Conservation (phyloP, 768 basidiomycete genomes). For the Obba rivulosa region DNA sequence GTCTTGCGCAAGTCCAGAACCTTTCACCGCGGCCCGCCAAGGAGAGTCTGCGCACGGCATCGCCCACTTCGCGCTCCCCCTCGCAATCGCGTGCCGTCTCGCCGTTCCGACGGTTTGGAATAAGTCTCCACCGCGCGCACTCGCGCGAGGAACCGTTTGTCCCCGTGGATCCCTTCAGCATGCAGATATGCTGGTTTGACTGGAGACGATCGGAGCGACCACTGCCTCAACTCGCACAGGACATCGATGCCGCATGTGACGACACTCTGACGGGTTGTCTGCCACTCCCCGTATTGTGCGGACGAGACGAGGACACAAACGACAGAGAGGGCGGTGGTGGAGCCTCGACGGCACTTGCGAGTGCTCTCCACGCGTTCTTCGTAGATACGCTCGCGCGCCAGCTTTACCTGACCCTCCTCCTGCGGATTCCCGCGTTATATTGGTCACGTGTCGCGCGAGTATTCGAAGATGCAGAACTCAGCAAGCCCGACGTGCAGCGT, state of each 20-base stretch:
- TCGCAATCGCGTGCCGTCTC: conserved; percentile 42
- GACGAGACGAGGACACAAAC: background rate
- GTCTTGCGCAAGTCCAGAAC: conserved; percentile 10
- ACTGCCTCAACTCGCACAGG: background rate
- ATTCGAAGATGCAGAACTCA: conserved; percentile 75
- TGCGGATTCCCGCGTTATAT: conserved; percentile 74
- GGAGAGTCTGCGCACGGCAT: conserved; percentile 14
- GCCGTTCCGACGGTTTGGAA: conserved; percentile 54
- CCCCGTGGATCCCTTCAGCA: conserved; percentile 29
- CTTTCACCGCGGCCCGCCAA: conserved; percentile 15
- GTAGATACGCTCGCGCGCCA: conserved; percentile 38
- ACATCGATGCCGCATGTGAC: conserved; percentile 6
- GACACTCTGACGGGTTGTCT: conserved; percentile 14
- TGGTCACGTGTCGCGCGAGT: conserved; percentile 74
- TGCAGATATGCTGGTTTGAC: conserved; percentile 18
- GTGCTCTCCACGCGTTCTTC: conserved; percentile 20
- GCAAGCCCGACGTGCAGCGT: conserved; percentile 58
- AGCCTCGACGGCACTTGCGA: conserved; percentile 13
- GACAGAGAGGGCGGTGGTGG: conserved; percentile 1
- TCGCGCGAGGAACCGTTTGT: conserved; percentile 36
- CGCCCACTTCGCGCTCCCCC: conserved; percentile 23
- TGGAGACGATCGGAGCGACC: conserved; percentile 8
- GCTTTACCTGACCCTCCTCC: conserved; percentile 41
- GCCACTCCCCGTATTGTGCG: conserved; percentile 10
- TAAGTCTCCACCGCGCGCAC: conserved; percentile 46